These are phyloP conservation scores for Epichloe sylvatica DNA, from an alignment of 2,329 filamentous ascomycete species.

Conservation along the genomic window DNA sequence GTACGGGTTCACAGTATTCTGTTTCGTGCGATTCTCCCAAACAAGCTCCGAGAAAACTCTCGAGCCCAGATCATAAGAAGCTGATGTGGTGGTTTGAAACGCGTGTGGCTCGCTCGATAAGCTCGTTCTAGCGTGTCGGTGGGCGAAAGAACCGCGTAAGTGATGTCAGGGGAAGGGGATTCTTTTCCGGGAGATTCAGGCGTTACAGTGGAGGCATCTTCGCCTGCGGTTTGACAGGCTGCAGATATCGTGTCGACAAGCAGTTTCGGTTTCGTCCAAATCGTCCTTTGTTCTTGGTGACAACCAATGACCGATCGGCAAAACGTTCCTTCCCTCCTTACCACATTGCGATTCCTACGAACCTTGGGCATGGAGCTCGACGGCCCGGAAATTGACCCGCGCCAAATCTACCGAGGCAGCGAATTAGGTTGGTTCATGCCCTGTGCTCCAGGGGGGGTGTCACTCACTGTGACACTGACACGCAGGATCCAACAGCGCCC, in stretches of 20 bases:
- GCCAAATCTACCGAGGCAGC: slow-evolving; percentile 1
- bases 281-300: background rate
- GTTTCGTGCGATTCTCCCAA: background rate
- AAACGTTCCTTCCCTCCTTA: background rate
- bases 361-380: background rate
- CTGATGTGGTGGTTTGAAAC: background rate
- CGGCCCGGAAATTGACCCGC: slow-evolving; percentile 25
- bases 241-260: background rate
- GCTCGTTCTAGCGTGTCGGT: slow-evolving; percentile 1
- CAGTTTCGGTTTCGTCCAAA: background rate
- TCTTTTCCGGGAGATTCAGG: background rate
- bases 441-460: background rate
- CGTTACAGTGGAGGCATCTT: slow-evolving; percentile 1
- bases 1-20: background rate
- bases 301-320: too few species aligned
- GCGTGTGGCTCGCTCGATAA: background rate
- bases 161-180: background rate
- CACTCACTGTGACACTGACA: background rate
- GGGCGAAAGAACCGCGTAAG: slow-evolving; percentile 6
- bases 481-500: background rate
- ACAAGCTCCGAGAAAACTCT: background rate
- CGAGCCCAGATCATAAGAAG: background rate
- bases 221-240: background rate
- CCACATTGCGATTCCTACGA: background rate
- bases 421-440: background rate